Evolutionary conservation across 2,329 filamentous ascomycete species (phyloP), one percentile per base, ranked within the genome.

Genomic region (Apiospora malaysiana): DNA sequence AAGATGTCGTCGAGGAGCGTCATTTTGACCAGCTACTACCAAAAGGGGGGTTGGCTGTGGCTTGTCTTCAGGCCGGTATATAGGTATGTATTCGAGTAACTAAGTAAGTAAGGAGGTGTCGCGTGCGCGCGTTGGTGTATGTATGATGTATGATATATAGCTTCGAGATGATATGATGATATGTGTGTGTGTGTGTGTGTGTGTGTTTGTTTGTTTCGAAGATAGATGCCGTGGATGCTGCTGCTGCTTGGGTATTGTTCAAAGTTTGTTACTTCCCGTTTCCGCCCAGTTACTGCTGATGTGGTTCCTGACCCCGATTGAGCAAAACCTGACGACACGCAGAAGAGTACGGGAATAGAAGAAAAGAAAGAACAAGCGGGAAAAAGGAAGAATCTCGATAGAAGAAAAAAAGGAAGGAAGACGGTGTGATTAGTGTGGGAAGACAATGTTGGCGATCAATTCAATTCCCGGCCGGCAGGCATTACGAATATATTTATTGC

Each of bases 1-100:
- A 77, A 70, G 71, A 73, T 70, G 40, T 74, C 72, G 67, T 76
- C 73, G 40, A 68, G 40, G 12, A 67, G 25, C 43, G 73, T 65
- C 74, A 76, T 77, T 32, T n/a, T 63, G 56, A 32, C 51, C 51
- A 32, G 51, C 25, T 32, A 32, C 7, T 18, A 56, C n/a, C n/a
- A 16, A 23, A 23, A 25, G 5, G 18, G 32, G 32, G 32, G 32
- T 32, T 32, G 32, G 32, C 3, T 40, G 32, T 40, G 32, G 42
- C 10, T 45, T 45, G 42, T 45, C 42, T 45, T 45, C 42, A 37
- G 7, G 51, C 43, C 14, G 18, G 43, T 46, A 21, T 59, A 23
- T 56, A 23, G 1, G 16, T 59, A 37, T 59, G 21, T 40, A n/a
- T n/a, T n/a, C 12, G 14, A 7, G 23, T 32, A 7, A 27, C 4